Evolutionary conservation across 495 filamentous ascomycete species (phyloP), one percentile per base, ranked within the genome.

Genomic region (Pyrenopolyporus hunteri): DNA sequence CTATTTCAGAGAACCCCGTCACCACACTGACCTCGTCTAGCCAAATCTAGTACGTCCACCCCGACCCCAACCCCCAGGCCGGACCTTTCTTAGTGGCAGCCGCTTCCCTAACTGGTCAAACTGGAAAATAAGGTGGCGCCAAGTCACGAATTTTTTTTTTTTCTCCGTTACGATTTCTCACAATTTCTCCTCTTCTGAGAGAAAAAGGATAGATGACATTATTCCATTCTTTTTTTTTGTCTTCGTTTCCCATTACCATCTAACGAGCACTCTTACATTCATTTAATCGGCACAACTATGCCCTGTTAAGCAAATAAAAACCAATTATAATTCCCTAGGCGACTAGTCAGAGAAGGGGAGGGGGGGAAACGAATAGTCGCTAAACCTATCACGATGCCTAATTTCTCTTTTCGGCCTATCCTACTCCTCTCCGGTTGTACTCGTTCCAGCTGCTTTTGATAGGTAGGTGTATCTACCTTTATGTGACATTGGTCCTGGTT

Each of bases 31-130:
- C 6, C 42, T 14, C 33, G 31, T 5, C 61, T 64, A 64, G 49
- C 61, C 61, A 43, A 32, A 64, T 54, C n/a, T 59, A 45, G 61
- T 51, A 65, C 50, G n/a, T 44, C 23, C 50, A 54, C 44, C 55
- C 49, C 61, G 50, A 54, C 29, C 44, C 62, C 56, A 45, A 52
- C 45, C 54, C 32, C 61, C 49, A 65, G 59, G 59, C 56, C 50
- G 49, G 62, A 51, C 57, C 46, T 44, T 61, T 51, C 25, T 52
- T 28, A 66, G 56, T 28, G 47, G 57, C 25, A 66, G 47, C 51
- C 25, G 51, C 56, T 44, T 66, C 57, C 61, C 25, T 57, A 66
- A 66, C 50, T 60, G 51, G 56, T 42, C 51, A 40, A 51, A 57
- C 37, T 51, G 31, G 22, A 46, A 51, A 50, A 32, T 10, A 53